Conservation (phyloP, 768 basidiomycete genomes). For the Candolleomyces aberdarensis region DNA sequence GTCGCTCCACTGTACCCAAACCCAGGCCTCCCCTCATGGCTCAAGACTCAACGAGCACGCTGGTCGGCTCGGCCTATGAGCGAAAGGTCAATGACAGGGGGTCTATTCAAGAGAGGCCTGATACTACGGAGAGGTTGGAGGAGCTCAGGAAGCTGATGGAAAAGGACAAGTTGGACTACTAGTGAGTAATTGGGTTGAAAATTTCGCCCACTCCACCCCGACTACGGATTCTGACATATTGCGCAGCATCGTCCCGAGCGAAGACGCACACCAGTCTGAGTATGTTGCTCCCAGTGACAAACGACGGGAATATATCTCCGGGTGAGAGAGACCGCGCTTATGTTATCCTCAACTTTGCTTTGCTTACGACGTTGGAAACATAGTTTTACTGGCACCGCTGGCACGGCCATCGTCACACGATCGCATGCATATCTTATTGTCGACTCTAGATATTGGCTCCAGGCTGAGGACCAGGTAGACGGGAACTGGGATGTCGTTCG, state of each 20-base stretch:
- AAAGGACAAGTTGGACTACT: conserved; percentile 70
- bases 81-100: conserved; percentile 68
- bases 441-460: conserved; percentile 83
- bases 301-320: conserved; percentile 74
- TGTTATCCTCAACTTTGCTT: conserved; percentile 8
- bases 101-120: conserved; percentile 46
- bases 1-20: conserved; percentile 32
- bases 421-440: conserved; percentile 66
- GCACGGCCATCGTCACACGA: conserved; percentile 41
- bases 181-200: conserved; percentile 44
- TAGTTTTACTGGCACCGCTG: conserved; percentile 46
- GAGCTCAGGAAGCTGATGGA: conserved; percentile 64
- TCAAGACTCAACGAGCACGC: conserved; percentile 68
- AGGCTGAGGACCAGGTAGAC: conserved; percentile 70
- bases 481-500: conserved; percentile 67
- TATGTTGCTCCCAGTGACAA: conserved; percentile 77
- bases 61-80: conserved; percentile 71
- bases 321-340: conserved; percentile 39
- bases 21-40: conserved; percentile 36
- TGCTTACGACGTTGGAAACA: conserved; percentile 1
- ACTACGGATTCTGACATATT: conserved; percentile 9
- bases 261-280: conserved; percentile 83
- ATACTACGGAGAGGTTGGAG: conserved; percentile 58
- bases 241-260: conserved; percentile 66
- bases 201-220: background rate